Evolutionary conservation across 106 monocot species (phyloP), one percentile per base, ranked within the genome.

Genomic region (Vanilla planifolia): DNA sequence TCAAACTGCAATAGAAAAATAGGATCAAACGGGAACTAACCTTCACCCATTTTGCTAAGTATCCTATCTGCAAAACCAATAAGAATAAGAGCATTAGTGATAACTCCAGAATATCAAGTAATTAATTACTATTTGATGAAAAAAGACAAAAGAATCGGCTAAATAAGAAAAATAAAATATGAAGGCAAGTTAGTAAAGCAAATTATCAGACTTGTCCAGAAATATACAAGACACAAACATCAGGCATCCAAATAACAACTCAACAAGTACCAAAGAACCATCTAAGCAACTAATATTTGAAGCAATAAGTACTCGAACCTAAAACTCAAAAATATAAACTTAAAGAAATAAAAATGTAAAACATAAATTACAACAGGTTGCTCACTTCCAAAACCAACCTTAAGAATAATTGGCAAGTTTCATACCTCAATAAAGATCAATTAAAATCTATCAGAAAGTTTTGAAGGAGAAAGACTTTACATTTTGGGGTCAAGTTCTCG

Each of bases 21-120:
- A 26, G 32, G 20, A 15, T 23, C 57, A 2, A 29, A 24, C 33
- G 27, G 43, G 15, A 25, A 79, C 95, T 67, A 57, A 96, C 96
- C 96, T 91, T 96, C 96, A 53, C 96, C 96, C 84, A 96, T 96
- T 74, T 96, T 96, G 83, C 79, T 84, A 46, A 90, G 78, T 32
- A 96, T 91, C 57, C 67, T 78, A 84, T 96, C 96, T 96, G 90
- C 43, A 70, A 67, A 64, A 8, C 1, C 62, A 64, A 14, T 15
- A 51, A 44, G 52, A 64, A 32, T 2, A 41, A 47, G 22, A 22
- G 42, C 28, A 61, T 80, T 35, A 77, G 56, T 55, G 24, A 48
- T 43, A 23, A 43, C 25, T 13, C 3, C 17, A 65, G 9, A 39
- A 60, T 19, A 11, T 59, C 9, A 56, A 19, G 37, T 29, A 62